These are phyloP conservation scores for Jimgerdemannia flammicorona DNA, from an alignment of 192 early-diverging fungal genomes.

Conservation along the genomic window DNA sequence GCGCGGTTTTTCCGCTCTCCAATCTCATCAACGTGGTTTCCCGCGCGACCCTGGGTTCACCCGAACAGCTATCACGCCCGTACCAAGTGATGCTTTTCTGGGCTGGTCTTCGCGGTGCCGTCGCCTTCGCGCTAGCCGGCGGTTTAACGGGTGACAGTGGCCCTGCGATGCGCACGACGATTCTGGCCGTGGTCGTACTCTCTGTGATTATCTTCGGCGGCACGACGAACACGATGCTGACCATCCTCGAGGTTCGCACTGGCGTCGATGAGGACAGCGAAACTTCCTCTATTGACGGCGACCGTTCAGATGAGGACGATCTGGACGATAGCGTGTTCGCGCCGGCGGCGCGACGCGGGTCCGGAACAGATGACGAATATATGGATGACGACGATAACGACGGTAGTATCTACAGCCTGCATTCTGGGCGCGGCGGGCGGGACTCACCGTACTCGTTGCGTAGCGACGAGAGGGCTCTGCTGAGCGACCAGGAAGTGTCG, in stretches of 20 bases:
- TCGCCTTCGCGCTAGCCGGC: conserved; percentile 92
- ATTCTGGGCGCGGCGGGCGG: neutral
- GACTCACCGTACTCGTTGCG: neutral
- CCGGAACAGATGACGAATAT: neutral
- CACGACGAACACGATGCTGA: conserved; percentile 77
- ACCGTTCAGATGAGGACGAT: conserved; percentile 1
- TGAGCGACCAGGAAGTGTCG: conserved; percentile 20
- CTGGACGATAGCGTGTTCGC: conserved; percentile 4
- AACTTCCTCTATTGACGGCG: conserved; percentile 33
- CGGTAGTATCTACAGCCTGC: conserved; percentile 10
- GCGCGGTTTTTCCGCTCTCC: conserved; percentile 82
- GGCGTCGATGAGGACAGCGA: conserved; percentile 60
- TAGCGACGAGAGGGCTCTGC: conserved; percentile 1
- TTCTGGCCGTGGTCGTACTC: conserved; percentile 88
- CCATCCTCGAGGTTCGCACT: conserved; percentile 69
- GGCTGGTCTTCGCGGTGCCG: conserved; percentile 93
- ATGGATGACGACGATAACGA: conserved; percentile 20
- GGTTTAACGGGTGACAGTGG: conserved; percentile 68
- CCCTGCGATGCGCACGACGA: conserved; percentile 80
- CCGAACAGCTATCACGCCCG: conserved; percentile 44
- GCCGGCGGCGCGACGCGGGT: conserved; percentile 7
- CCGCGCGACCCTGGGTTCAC: conserved; percentile 44
- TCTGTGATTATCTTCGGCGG: conserved; percentile 92
- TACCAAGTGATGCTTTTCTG: conserved; percentile 96
- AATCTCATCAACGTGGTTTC: conserved; percentile 75